Conservation (phyloP, 2,329 filamentous ascomycete species). For the Colletotrichum viniferum region DNA sequence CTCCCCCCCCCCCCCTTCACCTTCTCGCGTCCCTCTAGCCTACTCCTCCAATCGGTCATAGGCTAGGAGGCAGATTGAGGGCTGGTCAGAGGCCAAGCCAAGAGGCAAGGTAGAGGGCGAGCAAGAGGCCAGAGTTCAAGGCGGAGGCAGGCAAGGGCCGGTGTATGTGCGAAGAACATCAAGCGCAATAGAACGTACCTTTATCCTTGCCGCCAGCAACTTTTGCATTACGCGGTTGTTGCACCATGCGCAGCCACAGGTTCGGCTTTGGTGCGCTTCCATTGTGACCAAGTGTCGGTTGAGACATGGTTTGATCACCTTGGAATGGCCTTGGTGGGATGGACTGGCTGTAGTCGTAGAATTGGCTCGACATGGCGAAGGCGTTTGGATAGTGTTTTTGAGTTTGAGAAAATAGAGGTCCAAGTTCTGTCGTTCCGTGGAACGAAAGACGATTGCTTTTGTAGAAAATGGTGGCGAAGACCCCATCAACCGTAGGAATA, state of each 20-base stretch:
- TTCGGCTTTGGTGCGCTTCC: constrained; percentile 26
- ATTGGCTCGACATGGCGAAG: neutral
- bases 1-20: neutral
- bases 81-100: neutral
- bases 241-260: constrained; percentile 29
- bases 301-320: neutral
- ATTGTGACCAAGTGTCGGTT: neutral
- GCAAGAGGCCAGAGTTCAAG: neutral
- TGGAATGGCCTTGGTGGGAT: neutral
- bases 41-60: neutral
- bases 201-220: constrained; percentile 71
- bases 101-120: neutral
- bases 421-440: neutral
- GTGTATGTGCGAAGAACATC: neutral
- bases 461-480: neutral
- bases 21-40: neutral
- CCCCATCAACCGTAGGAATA: neutral
- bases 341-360: neutral
- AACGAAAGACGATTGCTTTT: neutral
- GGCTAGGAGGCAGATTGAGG: neutral
- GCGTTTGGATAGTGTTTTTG: neutral
- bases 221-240: neutral
- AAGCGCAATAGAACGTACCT: constrained; percentile 48
- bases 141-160: neutral
- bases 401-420: neutral